Evolutionary conservation across 768 basidiomycete species (phyloP).

Genomic region (Tulasnella sp.): DNA sequence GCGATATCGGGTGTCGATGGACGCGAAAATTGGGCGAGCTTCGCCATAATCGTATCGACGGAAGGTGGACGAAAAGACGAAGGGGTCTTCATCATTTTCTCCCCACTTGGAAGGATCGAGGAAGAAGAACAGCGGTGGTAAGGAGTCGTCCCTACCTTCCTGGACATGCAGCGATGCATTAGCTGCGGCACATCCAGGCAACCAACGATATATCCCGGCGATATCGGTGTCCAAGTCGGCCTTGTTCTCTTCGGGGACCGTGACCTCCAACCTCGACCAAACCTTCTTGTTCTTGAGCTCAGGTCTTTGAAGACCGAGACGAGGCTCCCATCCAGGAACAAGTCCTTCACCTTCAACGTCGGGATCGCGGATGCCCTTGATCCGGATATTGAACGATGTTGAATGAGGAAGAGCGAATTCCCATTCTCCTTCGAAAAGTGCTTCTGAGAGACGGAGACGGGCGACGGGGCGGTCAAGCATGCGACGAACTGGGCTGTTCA

Average conservation of each 20-base stretch:
- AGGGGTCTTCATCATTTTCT: constrained; percentile 68
- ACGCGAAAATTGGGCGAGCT: constrained; percentile 69
- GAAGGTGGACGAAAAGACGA: constrained; percentile 78
- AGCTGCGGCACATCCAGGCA: constrained; percentile 86
- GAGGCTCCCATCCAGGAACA: constrained; percentile 81
- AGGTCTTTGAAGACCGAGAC: constrained; percentile 65
- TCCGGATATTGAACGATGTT: constrained; percentile 54
- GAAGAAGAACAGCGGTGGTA: constrained; percentile 65
- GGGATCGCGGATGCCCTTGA: constrained; percentile 48
- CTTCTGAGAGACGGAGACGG: constrained; percentile 55
- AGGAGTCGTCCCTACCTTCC: constrained; percentile 44
- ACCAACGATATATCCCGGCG: constrained; percentile 69
- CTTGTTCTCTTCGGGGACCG: constrained; percentile 49
- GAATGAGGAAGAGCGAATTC: constrained; percentile 69
- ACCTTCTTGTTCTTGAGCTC: constrained; percentile 66
- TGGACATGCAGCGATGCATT: constrained; percentile 78
- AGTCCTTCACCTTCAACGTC: constrained; percentile 47
- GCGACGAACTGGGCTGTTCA: constrained; percentile 73
- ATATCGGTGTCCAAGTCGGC: constrained; percentile 70
- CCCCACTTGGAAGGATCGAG: constrained; percentile 77
- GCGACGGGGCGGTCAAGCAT: constrained; percentile 73
- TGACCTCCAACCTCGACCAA: constrained; percentile 61
- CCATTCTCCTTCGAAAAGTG: constrained; percentile 70
- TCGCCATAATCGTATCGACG: constrained; percentile 79
- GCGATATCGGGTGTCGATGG: constrained; percentile 72